Percentiles rank a stretch among this genome's conserved stretches.
phyloP scores from a whole-genome alignment of 2,329 filamentous ascomycete genomes.

The Sarocladiaceae sp. region DNA sequence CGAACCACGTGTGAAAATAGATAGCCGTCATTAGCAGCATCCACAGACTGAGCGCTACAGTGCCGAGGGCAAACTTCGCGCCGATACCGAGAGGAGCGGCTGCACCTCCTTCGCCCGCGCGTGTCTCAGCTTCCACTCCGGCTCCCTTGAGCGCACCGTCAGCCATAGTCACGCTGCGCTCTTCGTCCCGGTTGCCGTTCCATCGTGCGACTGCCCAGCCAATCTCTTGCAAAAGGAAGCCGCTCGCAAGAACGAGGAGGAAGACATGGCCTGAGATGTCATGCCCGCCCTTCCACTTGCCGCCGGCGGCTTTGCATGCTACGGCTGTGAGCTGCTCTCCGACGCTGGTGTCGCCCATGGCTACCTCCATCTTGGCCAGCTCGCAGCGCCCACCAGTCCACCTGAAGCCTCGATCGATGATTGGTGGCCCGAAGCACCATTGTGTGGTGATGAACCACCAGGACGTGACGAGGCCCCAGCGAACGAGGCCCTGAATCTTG shows the following conservation, averaged over 20 bases:
- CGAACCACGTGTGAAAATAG: slow-evolving; percentile 98
- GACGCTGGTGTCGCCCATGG: slow-evolving; percentile 39
- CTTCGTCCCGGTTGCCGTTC: slow-evolving; percentile 42
- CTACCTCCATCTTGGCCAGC: slow-evolving; percentile 41
- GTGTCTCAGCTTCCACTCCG: slow-evolving; percentile 35
- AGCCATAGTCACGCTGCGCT: slow-evolving; percentile 56
- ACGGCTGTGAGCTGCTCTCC: slow-evolving; percentile 60
- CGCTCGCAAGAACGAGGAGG: slow-evolving; percentile 76
- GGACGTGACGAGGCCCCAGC: slow-evolving; percentile 66
- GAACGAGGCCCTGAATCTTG: slow-evolving; percentile 50
- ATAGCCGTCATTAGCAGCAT: slow-evolving; percentile 98
- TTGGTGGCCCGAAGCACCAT: slow-evolving; percentile 88
- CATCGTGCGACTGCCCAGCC: slow-evolving; percentile 48
- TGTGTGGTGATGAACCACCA: slow-evolving; percentile 88
- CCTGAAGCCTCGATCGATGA: slow-evolving; percentile 87
- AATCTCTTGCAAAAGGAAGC: slow-evolving; percentile 76
- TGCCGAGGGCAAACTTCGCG: slow-evolving; percentile 50
- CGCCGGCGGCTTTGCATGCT: slow-evolving; percentile 77
- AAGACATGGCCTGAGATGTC: slow-evolving; percentile 97
- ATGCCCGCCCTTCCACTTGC: slow-evolving; percentile 85
- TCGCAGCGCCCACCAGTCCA: slow-evolving; percentile 83
- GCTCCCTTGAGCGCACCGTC: slow-evolving; percentile 62
- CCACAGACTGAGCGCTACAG: slow-evolving; percentile 74
- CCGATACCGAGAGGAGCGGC: slow-evolving; percentile 35
- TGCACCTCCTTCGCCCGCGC: slow-evolving; percentile 18